These are phyloP conservation scores for Cladobotryum mycophilum DNA, from an alignment of 2,329 filamentous ascomycete genomes.

Conservation along the genomic window DNA sequence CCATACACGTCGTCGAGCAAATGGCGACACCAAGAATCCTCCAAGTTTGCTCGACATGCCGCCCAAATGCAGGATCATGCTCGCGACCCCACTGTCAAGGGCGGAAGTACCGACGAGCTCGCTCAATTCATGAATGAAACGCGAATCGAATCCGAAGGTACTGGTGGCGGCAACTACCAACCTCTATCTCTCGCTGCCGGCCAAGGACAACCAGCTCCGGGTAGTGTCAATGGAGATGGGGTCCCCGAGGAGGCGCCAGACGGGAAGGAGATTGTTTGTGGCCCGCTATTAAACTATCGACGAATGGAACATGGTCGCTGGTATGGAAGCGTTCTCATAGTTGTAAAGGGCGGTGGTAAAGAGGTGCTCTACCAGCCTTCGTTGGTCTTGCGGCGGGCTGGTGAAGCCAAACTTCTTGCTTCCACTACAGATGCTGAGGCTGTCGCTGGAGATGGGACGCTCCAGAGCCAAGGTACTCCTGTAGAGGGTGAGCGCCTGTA, in stretches of 20 bases:
- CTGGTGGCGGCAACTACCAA: slow-evolving; percentile 32
- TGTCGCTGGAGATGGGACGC: slow-evolving; percentile 22
- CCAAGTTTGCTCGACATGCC: slow-evolving; percentile 46
- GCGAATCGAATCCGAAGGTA: slow-evolving; percentile 39
- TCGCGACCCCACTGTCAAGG: slow-evolving; percentile 26
- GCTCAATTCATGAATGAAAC: slow-evolving; percentile 50
- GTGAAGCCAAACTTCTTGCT: slow-evolving; percentile 16
- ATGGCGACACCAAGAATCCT: slow-evolving; percentile 61
- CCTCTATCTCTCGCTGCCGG: slow-evolving; percentile 44
- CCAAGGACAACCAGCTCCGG: slow-evolving; percentile 18
- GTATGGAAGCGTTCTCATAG: slow-evolving; percentile 81
- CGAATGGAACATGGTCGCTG: slow-evolving; percentile 67
- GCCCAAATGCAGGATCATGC: slow-evolving; percentile 22
- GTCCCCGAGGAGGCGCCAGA: slow-evolving; percentile 26
- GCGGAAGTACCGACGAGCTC: slow-evolving; percentile 43
- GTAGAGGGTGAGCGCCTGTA: slow-evolving; percentile 47
- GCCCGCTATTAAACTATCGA: slow-evolving; percentile 72
- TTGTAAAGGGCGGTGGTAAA: slow-evolving; percentile 65
- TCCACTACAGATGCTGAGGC: slow-evolving; percentile 18
- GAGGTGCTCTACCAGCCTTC: slow-evolving; percentile 52
- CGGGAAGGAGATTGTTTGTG: slow-evolving; percentile 58
- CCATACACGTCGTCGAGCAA: slow-evolving; percentile 50
- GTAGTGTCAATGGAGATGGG: slow-evolving; percentile 1
- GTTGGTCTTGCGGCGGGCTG: slow-evolving; percentile 46
- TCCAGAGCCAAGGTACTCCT: slow-evolving; percentile 37